Evolutionary conservation across 2,329 filamentous ascomycete genomes (phyloP), one percentile per base, ranked within the genome.

Genomic region (Trichoderma sp.): DNA sequence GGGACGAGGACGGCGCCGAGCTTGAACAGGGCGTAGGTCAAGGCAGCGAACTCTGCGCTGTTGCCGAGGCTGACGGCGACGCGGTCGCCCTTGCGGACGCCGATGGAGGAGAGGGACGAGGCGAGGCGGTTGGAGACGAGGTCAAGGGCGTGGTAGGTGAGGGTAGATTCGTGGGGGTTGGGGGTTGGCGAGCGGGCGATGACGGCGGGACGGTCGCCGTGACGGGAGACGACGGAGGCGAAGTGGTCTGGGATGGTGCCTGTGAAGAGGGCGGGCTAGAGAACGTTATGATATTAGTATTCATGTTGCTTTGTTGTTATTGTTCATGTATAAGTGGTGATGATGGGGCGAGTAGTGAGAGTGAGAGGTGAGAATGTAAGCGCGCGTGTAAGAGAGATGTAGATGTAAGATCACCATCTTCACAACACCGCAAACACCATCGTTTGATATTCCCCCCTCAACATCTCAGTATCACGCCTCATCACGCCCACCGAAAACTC

Each of bases 1-100:
- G 95, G 96, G n/a, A 97, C 95, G 73, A 98, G 85, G 65, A 98
- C 89, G 28, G 93, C 95, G n/a, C 96, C 96, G 11, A 98, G 87
- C 81, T 98, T 98, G 85, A 95, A 97, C 69, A 96, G 81, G 1
- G 95, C 95, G 81, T 98, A 98, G 6, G 92, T 95, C 23, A 96
- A 87, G 64, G 91, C 91, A 3, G 93, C 93, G 79, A 93, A 95
- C 80, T 97, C 94, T 75, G 91, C 84, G 55, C 90, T 91, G 81
- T 97, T 98, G 17, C 95, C 95, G 66, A 98, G 83, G 73, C 91
- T 95, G 30, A 98, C 90, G 15, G 93, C 95, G 12, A 98, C 93
- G 36, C 94, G 88, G 79, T 97, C 92, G 6, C 94, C 94, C 77
- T 95, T 97, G 73, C 83, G 85, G 1, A 98, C 92, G 3, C 93